These are phyloP conservation scores for Artomyces pyxidatus DNA, from an alignment of 768 basidiomycete genomes.

Conservation along the genomic window DNA sequence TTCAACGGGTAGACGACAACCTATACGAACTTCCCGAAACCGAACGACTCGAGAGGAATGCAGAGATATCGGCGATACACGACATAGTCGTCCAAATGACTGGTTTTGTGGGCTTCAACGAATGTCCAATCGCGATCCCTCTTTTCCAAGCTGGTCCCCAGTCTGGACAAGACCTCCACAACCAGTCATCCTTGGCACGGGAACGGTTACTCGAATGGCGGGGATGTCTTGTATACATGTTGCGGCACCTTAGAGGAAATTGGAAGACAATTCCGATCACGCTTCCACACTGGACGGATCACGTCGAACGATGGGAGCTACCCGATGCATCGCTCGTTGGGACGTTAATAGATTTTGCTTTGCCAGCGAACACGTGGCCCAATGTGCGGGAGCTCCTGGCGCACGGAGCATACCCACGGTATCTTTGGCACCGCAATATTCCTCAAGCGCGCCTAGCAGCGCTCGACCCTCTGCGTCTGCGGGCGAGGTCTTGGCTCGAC, in stretches of 20 bases:
- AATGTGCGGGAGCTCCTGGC: not conserved
- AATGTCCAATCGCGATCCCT: too few relatives aligned
- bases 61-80: too few relatives aligned
- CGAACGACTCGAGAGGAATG: too few relatives aligned
- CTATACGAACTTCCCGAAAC: too few relatives aligned
- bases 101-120: too few relatives aligned
- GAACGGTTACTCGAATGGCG: not conserved
- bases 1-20: too few relatives aligned
- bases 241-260: not conserved
- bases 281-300: not conserved
- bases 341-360: not conserved
- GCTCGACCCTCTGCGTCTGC: not conserved
- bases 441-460: not conserved
- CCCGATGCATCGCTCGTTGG: not conserved
- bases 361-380: not conserved
- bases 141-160: too few relatives aligned
- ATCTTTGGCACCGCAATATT: not conserved
- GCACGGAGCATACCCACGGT: not conserved
- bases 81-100: too few relatives aligned
- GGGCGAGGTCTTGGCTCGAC: not conserved
- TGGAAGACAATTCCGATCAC: not conserved
- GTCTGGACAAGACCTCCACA: too few relatives aligned
- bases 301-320: not conserved
- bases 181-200: not conserved
- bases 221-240: not conserved